Percentiles rank a stretch among this genome's conserved stretches.
These are phyloP conservation scores for Cyberlindnera mycetangii DNA, from an alignment of 805 yeast genomes.

Conservation along the genomic window DNA sequence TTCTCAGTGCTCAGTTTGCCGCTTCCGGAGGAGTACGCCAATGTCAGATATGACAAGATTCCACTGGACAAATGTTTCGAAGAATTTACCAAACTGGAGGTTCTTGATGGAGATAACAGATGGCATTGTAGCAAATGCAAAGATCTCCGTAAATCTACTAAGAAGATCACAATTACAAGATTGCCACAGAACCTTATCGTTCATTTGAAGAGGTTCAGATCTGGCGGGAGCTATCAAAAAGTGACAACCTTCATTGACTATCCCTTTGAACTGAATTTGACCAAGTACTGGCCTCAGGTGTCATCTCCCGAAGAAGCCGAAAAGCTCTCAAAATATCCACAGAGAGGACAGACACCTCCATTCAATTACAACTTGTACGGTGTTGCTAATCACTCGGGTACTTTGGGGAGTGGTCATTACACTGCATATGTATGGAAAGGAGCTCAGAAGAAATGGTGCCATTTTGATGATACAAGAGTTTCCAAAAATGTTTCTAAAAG, in stretches of 20 bases:
- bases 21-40: conserved; percentile 49
- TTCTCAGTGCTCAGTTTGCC: conserved; percentile 81
- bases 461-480: conserved; percentile 78
- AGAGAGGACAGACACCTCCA: conserved; percentile 78
- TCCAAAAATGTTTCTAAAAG: conserved; percentile 45
- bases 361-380: conserved; percentile 74
- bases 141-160: conserved; percentile 57
- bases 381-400: conserved; percentile 83
- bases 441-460: conserved; percentile 56
- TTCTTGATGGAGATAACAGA: conserved; percentile 70
- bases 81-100: conserved; percentile 72
- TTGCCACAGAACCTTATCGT: conserved; percentile 77
- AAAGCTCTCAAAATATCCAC: conserved; percentile 42
- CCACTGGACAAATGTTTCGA: conserved; percentile 59
- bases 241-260: conserved; percentile 57
- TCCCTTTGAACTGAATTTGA: conserved; percentile 61
- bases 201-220: conserved; percentile 78
- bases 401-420: conserved; percentile 83
- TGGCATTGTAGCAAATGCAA: conserved; percentile 86
- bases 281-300: conserved; percentile 18
- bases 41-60: conserved; percentile 32
- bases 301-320: conserved; percentile 9
- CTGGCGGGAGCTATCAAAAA: conserved; percentile 29
- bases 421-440: conserved; percentile 76
- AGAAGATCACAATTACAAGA: conserved; percentile 69